Percentiles rank a stretch among this genome's conserved stretches.
These are phyloP conservation scores for Cladorrhinum sp. DNA, from an alignment of 2,329 filamentous ascomycete species.

Conservation along the genomic window DNA sequence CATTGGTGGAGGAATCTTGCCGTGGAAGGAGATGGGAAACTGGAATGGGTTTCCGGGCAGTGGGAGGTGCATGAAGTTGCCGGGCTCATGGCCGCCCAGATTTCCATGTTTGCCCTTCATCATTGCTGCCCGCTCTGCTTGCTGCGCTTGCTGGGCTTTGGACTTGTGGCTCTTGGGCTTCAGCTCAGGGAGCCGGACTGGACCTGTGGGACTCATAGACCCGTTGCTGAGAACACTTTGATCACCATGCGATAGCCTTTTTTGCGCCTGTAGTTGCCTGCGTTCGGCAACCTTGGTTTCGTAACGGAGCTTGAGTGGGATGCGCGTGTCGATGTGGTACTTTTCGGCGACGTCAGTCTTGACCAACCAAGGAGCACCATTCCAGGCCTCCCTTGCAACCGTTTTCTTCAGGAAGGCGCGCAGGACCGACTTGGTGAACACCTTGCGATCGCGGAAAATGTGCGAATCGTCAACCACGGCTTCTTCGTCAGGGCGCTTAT, in stretches of 20 bases:
- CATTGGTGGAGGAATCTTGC: constrained; percentile 41
- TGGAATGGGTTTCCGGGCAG: constrained; percentile 47
- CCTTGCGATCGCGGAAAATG: constrained; percentile 80
- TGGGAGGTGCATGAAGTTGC: constrained; percentile 38
- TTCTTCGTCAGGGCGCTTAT: constrained; percentile 66
- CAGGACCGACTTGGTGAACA: constrained; percentile 92
- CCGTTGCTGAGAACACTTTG: constrained; percentile 27
- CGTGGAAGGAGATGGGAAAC: constrained; percentile 43
- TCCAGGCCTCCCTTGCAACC: constrained; percentile 88
- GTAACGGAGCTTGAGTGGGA: constrained; percentile 78
- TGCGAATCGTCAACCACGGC: constrained; percentile 77
- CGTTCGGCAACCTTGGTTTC: constrained; percentile 76
- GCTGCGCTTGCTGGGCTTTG: constrained; percentile 37
- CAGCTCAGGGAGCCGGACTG: constrained; percentile 64
- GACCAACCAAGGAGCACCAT: constrained; percentile 93
- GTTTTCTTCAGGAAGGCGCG: constrained; percentile 94
- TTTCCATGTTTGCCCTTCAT: constrained; percentile 39
- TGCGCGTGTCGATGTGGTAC: constrained; percentile 82
- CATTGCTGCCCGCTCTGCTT: constrained; percentile 38
- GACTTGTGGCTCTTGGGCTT: constrained; percentile 71
- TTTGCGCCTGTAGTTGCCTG: constrained; percentile 67
- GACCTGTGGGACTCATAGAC: constrained; percentile 40
- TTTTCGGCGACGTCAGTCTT: constrained; percentile 79
- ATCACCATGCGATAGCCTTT: constrained; percentile 53
- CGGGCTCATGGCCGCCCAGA: constrained; percentile 37